These are phyloP conservation scores for Saccharomyces hybrid DNA, from an alignment of 1,139 yeast species.

Conservation along the genomic window DNA sequence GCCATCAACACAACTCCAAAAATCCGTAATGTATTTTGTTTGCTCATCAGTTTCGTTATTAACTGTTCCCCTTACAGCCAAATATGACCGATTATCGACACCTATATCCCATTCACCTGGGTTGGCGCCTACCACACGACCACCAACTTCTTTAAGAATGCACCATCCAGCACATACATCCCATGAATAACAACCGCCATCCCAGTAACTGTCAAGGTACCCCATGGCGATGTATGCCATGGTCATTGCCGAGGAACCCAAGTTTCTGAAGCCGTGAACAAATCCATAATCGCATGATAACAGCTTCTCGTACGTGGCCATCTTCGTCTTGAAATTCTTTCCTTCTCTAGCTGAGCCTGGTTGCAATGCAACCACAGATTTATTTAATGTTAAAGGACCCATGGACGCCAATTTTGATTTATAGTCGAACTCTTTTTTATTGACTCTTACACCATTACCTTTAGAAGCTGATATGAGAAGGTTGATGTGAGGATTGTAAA, in stretches of 20 bases:
- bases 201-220: constrained; percentile 51
- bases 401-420: constrained; percentile 19
- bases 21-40: constrained; percentile 39
- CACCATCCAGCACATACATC: constrained; percentile 64
- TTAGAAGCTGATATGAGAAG: constrained; percentile 44
- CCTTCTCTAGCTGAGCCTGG: constrained; percentile 55
- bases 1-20: constrained; percentile 45
- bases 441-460: constrained; percentile 46
- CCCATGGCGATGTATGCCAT: constrained; percentile 51
- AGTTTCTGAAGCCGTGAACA: constrained; percentile 50
- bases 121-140: constrained; percentile 46
- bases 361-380: constrained; percentile 50
- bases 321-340: constrained; percentile 41
- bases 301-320: constrained; percentile 40
- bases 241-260: constrained; percentile 57
- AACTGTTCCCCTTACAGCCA: constrained; percentile 46
- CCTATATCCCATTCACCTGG: constrained; percentile 41
- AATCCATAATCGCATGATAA: constrained; percentile 43
- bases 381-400: constrained; percentile 39
- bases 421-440: constrained; percentile 36
- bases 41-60: constrained; percentile 28
- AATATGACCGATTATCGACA: constrained; percentile 44
- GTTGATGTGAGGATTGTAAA: constrained; percentile 48
- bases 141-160: constrained; percentile 51
- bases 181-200: constrained; percentile 59